Conservation (phyloP, 768 basidiomycete species). For the Russula brevipes region DNA sequence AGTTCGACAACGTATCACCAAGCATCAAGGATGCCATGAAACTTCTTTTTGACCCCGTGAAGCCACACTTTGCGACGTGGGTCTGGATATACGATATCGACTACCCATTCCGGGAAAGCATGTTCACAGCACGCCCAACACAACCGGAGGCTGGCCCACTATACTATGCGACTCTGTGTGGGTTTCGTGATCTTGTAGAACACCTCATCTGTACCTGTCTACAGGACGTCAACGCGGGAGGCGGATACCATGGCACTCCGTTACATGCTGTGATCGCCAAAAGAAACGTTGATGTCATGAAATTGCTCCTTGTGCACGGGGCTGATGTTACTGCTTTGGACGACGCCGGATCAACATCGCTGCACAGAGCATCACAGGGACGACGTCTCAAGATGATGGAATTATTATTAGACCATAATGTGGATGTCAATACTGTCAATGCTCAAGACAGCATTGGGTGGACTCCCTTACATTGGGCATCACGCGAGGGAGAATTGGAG, state of each 20-base stretch:
- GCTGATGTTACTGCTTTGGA: not conserved
- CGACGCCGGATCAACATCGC: not conserved
- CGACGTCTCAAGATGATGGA: not conserved
- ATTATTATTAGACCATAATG: not conserved
- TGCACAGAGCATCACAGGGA: not conserved
- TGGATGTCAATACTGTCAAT: not conserved
- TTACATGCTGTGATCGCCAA: not conserved
- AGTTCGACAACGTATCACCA: not conserved
- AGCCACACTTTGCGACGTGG: not conserved
- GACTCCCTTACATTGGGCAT: not conserved
- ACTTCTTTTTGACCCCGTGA: not conserved
- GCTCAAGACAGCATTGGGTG: not conserved
- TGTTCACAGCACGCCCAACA: not conserved
- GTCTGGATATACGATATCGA: not conserved
- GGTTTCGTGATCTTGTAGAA: not conserved
- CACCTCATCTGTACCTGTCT: not conserved
- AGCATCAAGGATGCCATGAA: not conserved
- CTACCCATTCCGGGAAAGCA: not conserved
- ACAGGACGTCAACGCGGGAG: not conserved
- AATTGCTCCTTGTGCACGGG: not conserved
- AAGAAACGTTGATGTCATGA: not conserved
- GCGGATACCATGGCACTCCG: not conserved
- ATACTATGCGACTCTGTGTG: not conserved
- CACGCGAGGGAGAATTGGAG: not conserved
- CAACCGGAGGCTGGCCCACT: not conserved